Base-by-base conservation (phyloP, 1,139 yeast genomes). In the Diutina scorzettiae region DNA sequence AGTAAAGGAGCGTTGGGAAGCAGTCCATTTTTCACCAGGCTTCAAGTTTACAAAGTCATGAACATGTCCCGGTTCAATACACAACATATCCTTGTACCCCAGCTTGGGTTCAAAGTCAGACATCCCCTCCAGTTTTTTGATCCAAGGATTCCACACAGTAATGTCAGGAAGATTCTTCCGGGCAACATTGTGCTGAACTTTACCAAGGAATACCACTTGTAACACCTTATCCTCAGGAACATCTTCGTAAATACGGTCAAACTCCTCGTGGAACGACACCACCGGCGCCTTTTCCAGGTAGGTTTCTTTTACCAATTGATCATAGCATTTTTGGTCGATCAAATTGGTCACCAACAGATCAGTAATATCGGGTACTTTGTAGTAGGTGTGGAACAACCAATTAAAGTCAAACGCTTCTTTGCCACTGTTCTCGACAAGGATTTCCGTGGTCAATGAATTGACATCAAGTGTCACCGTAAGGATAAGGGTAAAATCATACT, bases 141-240 rank as follows among this genome's bases (percentile, higher is more conserved):
- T 68, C 98, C 97, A 91, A 21, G 98, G 98, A 59, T 91, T 91
- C 98, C 98, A 91, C 43, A 91, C 96, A 41, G 91, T 97, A 19
- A 86, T 75, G 56, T 91, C 97, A 2, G 83, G 87, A 49, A 89
- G 67, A 51, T 80, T 78, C 24, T 62, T 62, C 55, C 95, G 72
- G 45, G 73, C 64, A 31, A 87, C 63, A 41, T 81, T 77, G 56
- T 79, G 80, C 43, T 77, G 59, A 3, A 84, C 89, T 47, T 75
- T 71, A 33, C 93, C 93, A 47, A 72, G 65, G 47, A 78, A 82
- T 41, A 79, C 75, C 34, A 78, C 73, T 56, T 80, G 89, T 36
- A 84, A 60, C 3, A 71, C 51, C 50, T 81, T 81, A 5, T 63
- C 64, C 18, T 63, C 61, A 19, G 73, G 67, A 28, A 85, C 76